phyloP scores from a whole-genome alignment of 2,329 filamentous ascomycete genomes.

The Pleoardoris graminearum region DNA sequence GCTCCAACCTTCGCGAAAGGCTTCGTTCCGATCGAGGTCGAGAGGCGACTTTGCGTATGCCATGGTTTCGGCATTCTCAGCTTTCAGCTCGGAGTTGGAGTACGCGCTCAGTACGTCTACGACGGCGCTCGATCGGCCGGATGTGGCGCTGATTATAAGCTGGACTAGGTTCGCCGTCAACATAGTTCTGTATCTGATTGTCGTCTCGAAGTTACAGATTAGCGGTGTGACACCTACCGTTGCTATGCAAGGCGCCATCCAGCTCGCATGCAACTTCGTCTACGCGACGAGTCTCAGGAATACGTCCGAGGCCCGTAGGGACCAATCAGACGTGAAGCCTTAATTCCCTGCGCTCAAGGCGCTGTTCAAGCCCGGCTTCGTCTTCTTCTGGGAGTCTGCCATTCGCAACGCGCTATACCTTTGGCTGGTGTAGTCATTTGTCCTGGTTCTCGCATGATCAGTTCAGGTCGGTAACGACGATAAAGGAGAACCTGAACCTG shows the following conservation, averaged over 20 bases:
- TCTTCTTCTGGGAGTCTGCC: constrained; percentile 67
- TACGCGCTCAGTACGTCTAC: constrained; percentile 64
- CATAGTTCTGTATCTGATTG: constrained; percentile 66
- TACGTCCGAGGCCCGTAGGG: constrained; percentile 12
- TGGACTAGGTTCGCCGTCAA: constrained; percentile 66
- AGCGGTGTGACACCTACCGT: constrained; percentile 58
- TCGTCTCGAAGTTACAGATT: constrained; percentile 69
- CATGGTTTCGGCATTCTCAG: constrained; percentile 65
- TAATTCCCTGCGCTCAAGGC: constrained; percentile 53
- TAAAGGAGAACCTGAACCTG: too few relatives aligned
- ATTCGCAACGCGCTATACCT: constrained; percentile 71
- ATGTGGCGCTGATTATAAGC: constrained; percentile 70
- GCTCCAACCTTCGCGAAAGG: constrained; percentile 59
- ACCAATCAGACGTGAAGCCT: constrained; percentile 12
- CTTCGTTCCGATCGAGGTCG: constrained; percentile 67
- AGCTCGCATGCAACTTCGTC: constrained; percentile 64
- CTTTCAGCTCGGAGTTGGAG: constrained; percentile 65
- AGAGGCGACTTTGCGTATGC: constrained; percentile 63
- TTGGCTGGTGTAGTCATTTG: too few relatives aligned
- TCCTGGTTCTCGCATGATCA: too few relatives aligned
- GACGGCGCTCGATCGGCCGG: constrained; percentile 68
- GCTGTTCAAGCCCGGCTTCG: constrained; percentile 60
- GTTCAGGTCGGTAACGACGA: too few relatives aligned
- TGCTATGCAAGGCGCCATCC: constrained; percentile 66
- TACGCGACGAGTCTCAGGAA: constrained; percentile 44